These are phyloP conservation scores for Saccharum hybrid DNA, from an alignment of 202 grass and related monocot genomes.

Conservation along the genomic window DNA sequence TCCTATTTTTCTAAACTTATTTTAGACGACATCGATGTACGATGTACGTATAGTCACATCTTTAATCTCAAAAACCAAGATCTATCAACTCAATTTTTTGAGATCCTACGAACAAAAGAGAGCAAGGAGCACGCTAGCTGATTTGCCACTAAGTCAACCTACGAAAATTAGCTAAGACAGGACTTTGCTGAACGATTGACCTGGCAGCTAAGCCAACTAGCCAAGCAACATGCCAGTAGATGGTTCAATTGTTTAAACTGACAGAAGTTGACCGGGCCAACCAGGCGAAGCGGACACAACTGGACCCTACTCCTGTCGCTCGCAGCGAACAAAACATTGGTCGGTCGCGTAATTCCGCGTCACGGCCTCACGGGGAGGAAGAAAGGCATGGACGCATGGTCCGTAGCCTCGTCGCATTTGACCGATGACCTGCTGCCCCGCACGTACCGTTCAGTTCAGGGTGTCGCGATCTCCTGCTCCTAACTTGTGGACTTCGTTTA, in stretches of 20 bases:
- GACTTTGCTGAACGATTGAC: not conserved
- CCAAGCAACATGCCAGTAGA: not conserved
- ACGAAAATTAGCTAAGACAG: no score
- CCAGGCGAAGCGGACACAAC: not conserved
- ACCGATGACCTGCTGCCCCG: not conserved
- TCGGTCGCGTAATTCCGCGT: not conserved
- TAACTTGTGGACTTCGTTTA: not conserved
- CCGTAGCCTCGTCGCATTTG: not conserved
- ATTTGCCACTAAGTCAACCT: no score
- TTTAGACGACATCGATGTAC: no score
- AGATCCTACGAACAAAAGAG: no score
- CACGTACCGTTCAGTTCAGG: not conserved
- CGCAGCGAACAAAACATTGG: not conserved
- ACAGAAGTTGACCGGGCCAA: not conserved
- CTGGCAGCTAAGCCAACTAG: no score
- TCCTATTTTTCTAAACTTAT: no score
- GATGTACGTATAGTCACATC: no score
- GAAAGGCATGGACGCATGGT: not conserved
- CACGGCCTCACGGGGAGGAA: not conserved
- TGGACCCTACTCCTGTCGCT: conserved; percentile 17
- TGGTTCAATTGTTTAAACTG: not conserved
- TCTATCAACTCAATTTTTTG: no score
- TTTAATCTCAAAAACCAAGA: no score
- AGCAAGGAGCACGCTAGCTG: no score
- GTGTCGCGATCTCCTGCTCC: not conserved